Evolutionary conservation across 129 eudicot species (phyloP).

Genomic region (Deinandra increscens): DNA sequence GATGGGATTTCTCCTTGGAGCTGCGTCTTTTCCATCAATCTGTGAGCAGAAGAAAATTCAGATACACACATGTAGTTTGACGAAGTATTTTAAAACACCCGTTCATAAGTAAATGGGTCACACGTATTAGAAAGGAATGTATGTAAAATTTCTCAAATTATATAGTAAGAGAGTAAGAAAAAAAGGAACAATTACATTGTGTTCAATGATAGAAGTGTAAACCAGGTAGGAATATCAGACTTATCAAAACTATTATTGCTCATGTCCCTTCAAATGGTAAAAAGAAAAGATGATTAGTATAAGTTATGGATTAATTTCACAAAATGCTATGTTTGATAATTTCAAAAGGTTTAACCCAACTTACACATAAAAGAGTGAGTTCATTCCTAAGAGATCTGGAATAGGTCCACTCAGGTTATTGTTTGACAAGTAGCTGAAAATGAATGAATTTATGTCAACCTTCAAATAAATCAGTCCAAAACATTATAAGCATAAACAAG

Average conservation of each 20-base stretch:
- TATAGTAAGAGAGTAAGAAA: constrained; percentile 21
- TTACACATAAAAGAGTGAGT: constrained; percentile 66
- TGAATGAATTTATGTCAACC: constrained; percentile 16
- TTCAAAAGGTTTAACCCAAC: constrained; percentile 25
- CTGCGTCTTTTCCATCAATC: constrained; percentile 60
- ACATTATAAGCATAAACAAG: not conserved
- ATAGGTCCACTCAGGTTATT: constrained; percentile 63
- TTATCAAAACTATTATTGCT: constrained; percentile 77
- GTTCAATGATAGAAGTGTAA: constrained; percentile 61
- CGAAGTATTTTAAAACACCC: not conserved
- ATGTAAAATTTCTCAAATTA: not conserved
- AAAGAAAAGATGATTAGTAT: too few species aligned
- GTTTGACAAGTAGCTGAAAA: constrained; percentile 69
- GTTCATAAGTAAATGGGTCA: not conserved
- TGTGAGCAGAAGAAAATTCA: constrained; percentile 29
- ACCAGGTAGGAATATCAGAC: constrained; percentile 67
- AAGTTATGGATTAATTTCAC: too few species aligned
- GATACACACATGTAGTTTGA: not conserved
- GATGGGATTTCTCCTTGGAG: constrained; percentile 70
- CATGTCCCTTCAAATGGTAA: constrained; percentile 78
- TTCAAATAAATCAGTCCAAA: not conserved
- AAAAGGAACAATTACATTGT: constrained; percentile 62
- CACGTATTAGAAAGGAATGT: not conserved
- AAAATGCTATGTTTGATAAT: not conserved
- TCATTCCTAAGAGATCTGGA: constrained; percentile 73